Conservation (phyloP, 768 basidiomycete species). For the Artomyces pyxidatus region DNA sequence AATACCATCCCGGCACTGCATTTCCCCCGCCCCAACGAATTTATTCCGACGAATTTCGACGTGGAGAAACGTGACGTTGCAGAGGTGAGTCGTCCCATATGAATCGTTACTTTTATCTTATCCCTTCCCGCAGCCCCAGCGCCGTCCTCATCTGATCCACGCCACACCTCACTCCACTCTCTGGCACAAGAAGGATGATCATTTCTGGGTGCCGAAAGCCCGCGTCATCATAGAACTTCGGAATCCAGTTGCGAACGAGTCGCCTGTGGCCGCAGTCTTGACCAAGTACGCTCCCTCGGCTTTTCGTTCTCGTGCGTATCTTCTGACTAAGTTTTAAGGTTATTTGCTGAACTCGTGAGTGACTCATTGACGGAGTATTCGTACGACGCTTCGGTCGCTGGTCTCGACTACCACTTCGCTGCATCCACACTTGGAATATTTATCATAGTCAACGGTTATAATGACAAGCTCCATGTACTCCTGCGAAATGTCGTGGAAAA, state of each 20-base stretch:
- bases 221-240: constrained; percentile 67
- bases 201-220: constrained; percentile 92
- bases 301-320: background rate
- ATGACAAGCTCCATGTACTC: constrained; percentile 80
- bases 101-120: background rate
- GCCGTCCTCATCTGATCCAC: constrained; percentile 67
- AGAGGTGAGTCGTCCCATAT: constrained; percentile 36
- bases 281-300: constrained; percentile 44
- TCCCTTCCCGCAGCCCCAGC: constrained; percentile 45
- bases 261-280: constrained; percentile 64
- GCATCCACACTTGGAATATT: constrained; percentile 58
- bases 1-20: constrained; percentile 62
- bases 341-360: constrained; percentile 79
- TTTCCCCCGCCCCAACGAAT: constrained; percentile 82
- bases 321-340: constrained; percentile 29
- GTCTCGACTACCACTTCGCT: constrained; percentile 65
- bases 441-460: constrained; percentile 74
- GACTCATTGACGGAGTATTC: constrained; percentile 87
- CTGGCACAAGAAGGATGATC: constrained; percentile 98
- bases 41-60: constrained; percentile 81
- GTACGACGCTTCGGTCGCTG: constrained; percentile 90
- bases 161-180: constrained; percentile 65
- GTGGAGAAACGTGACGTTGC: constrained; percentile 67
- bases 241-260: constrained; percentile 51
- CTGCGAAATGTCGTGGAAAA: constrained; percentile 64